Conservation (phyloP, 2,329 filamentous ascomycete species). For the Xylaria sp. region DNA sequence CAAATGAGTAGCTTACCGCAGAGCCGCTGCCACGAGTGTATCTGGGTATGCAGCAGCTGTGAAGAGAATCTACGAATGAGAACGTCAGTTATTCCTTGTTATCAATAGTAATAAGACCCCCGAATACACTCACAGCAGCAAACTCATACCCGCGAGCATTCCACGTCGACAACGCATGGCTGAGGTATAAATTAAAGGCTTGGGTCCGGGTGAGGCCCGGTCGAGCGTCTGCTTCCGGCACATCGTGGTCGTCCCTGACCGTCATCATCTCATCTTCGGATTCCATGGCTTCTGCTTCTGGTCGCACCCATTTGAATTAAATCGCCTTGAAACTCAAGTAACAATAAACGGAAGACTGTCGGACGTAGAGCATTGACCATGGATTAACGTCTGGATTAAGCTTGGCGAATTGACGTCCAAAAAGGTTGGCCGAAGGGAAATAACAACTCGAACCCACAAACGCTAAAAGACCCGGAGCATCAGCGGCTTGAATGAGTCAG, state of each 20-base stretch:
- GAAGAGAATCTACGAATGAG: constrained; percentile 60
- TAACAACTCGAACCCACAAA: neutral
- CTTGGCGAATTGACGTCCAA: constrained; percentile 4
- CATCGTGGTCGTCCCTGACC: neutral
- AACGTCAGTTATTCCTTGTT: constrained; percentile 3
- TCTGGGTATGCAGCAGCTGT: constrained; percentile 61
- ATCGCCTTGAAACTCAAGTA: neutral
- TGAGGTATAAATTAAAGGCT: constrained; percentile 59
- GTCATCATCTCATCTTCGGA: constrained; percentile 26
- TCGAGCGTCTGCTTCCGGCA: neutral
- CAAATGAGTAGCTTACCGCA: constrained; percentile 49
- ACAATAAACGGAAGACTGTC: neutral
- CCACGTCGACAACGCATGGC: constrained; percentile 67
- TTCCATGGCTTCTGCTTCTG: constrained; percentile 24
- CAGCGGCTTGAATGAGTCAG: constrained; percentile 25
- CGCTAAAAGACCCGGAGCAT: neutral
- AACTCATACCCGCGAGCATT: constrained; percentile 68
- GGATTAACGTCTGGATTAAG: neutral
- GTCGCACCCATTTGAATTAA: neutral
- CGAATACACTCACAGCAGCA: constrained; percentile 57
- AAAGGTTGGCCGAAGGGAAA: neutral
- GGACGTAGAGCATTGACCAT: neutral
- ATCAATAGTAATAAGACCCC: neutral
- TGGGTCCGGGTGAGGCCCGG: constrained; percentile 50
- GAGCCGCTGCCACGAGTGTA: constrained; percentile 55